phyloP scores from a whole-genome alignment of 768 basidiomycete species.

The Sarcodon aspratus region DNA sequence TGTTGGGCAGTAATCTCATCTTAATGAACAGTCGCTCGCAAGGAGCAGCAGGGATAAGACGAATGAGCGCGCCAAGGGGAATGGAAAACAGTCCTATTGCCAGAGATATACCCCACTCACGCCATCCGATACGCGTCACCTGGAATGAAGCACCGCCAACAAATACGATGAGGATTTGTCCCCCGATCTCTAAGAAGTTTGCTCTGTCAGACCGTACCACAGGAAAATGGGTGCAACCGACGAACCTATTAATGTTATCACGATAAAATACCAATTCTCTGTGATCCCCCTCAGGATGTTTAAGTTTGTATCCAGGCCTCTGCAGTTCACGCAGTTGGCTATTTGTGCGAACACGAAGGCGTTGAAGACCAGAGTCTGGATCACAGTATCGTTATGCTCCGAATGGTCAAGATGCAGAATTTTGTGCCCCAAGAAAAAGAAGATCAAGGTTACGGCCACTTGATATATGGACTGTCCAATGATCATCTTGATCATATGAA shows the following conservation, averaged over 20 bases:
- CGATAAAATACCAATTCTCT: constrained; percentile 32
- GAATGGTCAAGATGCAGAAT: constrained; percentile 22
- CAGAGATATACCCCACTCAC: constrained; percentile 38
- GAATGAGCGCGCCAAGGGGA: constrained; percentile 30
- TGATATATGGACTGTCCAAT: constrained; percentile 34
- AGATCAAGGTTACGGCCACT: constrained; percentile 31
- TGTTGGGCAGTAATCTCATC: neutral
- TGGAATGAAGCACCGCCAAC: constrained; percentile 39
- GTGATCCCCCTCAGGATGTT: constrained; percentile 34
- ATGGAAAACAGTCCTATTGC: constrained; percentile 31
- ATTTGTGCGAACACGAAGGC: constrained; percentile 41
- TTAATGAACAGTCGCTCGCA: constrained; percentile 23
- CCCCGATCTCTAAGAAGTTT: constrained; percentile 26
- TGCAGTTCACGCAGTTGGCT: constrained; percentile 37
- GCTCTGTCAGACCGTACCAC: neutral
- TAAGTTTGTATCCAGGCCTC: constrained; percentile 30
- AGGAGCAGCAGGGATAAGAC: constrained; percentile 29
- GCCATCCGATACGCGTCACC: constrained; percentile 26
- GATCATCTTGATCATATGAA: constrained; percentile 43
- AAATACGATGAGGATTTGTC: constrained; percentile 36
- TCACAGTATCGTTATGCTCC: constrained; percentile 10
- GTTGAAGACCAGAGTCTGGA: constrained; percentile 35
- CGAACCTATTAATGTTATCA: constrained; percentile 32
- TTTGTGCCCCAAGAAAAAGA: constrained; percentile 30
- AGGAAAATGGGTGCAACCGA: neutral